Evolutionary conservation across 2,329 filamentous ascomycete species (phyloP), one percentile per base, ranked within the genome.

Genomic region (Colletotrichum liaoningense): DNA sequence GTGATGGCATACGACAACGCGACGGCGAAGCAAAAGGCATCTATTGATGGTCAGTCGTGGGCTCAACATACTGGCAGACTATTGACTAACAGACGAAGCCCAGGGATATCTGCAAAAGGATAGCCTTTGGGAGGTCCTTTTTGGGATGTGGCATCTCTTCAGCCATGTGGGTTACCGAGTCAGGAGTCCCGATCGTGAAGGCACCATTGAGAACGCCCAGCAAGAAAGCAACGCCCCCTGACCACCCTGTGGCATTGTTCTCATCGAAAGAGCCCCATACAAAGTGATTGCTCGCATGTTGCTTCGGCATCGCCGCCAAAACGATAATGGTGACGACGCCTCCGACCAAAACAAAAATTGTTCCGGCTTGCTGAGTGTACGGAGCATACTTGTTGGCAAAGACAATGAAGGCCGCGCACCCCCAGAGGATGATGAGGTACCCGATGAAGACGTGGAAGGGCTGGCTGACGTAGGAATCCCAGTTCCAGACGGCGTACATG

Each of bases 161-260:
- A 5, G 89, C 88, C 77, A 92, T 83, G 79, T 92, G 91, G 9
- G 87, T 88, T 22, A 92, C 89, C 67, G 89, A 88, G 79, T 93
- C 91, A 3, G 90, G 89, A 0, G 90, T 92, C 22, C 91, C 91
- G 30, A 93, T 89, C 24, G 90, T 90, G 78, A 91, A 93, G 12
- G 91, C 90, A 5, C 91, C 91, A 76, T 93, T 93, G 28, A 93
- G 84, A 79, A 93, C 91, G 22, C 91, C 91, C 0, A 89, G 83
- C 30, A 92, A 82, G 75, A 93, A 93, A 2, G 90, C 90, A n/a
- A 93, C 88, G 19, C 90, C 90, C 57, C 89, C 84, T 76, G 76
- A 83, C 88, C 81, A 89, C 64, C 89, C 90, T 77, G 82, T 89
- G 76, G 80, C 77, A 73, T 88, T 88, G 72, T 87, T 85, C 75